phyloP scores from a whole-genome alignment of 2,329 filamentous ascomycete species.

The Neoascochyta sp. region DNA sequence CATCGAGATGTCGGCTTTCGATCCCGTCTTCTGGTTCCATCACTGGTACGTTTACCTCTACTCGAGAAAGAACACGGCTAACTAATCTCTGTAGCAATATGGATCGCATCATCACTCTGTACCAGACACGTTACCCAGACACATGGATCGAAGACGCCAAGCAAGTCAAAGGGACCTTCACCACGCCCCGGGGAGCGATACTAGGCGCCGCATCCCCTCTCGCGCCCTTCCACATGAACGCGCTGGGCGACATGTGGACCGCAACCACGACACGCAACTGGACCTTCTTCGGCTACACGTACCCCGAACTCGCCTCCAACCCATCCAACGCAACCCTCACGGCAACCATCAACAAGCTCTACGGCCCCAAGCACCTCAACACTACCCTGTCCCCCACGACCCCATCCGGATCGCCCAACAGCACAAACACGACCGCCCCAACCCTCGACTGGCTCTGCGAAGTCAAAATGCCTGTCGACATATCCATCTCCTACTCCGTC shows the following conservation, averaged over 20 bases:
- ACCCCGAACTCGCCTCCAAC: constrained; percentile 26
- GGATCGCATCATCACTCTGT: constrained; percentile 27
- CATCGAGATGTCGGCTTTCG: constrained; percentile 29
- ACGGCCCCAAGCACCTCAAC: constrained; percentile 23
- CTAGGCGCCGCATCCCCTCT: constrained; percentile 21
- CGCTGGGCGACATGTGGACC: constrained; percentile 30
- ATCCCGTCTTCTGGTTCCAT: constrained; percentile 35
- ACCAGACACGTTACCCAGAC: constrained; percentile 27
- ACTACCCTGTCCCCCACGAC: constrained; percentile 8
- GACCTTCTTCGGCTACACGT: constrained; percentile 35
- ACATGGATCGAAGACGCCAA: constrained; percentile 28
- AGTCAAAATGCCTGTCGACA: constrained; percentile 32
- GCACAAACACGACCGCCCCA: constrained; percentile 11
- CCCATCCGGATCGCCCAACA: constrained; percentile 3
- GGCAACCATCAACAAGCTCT: constrained; percentile 23
- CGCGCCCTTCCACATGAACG: constrained; percentile 33
- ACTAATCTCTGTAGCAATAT: constrained; percentile 16
- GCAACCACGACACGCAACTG: constrained; percentile 23
- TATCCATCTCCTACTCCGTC: constrained; percentile 30
- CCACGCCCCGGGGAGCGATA: constrained; percentile 15
- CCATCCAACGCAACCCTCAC: constrained; percentile 29
- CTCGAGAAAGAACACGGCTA: not conserved
- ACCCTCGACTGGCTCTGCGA: constrained; percentile 29
- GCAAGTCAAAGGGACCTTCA: constrained; percentile 23
- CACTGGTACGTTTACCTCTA: constrained; percentile 15